Conservation (phyloP, 306 rosid species). For the Morella rubra region DNA sequence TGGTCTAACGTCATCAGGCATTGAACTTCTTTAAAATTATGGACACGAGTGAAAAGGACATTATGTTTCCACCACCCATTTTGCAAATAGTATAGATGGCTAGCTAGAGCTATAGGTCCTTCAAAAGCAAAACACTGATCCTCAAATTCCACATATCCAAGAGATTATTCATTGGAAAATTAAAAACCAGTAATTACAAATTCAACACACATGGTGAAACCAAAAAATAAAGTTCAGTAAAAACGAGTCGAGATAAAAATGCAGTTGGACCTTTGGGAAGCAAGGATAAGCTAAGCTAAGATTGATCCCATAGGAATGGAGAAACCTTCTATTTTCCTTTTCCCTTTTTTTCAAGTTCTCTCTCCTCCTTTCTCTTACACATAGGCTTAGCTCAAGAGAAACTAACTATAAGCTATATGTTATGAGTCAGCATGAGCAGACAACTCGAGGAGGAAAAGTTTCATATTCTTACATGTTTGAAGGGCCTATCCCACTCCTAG, state of each 20-base stretch:
- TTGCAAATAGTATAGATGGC: background rate
- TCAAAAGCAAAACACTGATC: background rate
- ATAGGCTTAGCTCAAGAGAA: background rate
- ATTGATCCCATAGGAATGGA: background rate
- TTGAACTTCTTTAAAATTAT: background rate
- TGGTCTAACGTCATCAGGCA: background rate
- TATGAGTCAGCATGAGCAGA: background rate
- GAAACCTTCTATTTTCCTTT: background rate
- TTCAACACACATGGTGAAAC: background rate
- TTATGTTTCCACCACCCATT: background rate
- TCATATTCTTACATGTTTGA: background rate
- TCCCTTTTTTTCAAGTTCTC: background rate
- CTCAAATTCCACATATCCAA: background rate
- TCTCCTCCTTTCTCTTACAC: background rate
- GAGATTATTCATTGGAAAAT: background rate
- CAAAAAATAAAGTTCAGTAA: background rate
- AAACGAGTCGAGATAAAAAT: background rate
- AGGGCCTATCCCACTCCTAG: background rate
- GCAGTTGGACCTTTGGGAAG: too few species aligned
- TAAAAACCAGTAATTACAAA: background rate
- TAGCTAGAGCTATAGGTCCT: background rate
- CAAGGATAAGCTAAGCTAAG: background rate
- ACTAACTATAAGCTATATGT: background rate
- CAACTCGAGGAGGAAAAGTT: background rate
- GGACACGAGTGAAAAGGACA: too few species aligned